Conservation (phyloP, 2,329 filamentous ascomycete genomes). For the Alternaria atra region DNA sequence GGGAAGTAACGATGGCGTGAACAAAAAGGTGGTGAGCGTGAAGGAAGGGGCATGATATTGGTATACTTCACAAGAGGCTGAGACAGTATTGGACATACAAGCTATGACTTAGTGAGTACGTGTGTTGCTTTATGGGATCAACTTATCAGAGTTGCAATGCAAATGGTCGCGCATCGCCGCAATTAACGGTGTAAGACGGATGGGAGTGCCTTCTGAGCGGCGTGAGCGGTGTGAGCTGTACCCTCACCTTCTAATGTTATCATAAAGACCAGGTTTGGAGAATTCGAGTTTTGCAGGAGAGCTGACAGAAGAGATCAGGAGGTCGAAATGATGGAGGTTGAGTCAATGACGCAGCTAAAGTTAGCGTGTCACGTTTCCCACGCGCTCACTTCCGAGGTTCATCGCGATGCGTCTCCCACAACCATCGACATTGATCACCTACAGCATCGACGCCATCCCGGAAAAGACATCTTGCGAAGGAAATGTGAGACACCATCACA, state of each 20-base stretch:
- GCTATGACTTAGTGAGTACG: neutral
- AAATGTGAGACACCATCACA: neutral
- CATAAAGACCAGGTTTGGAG: neutral
- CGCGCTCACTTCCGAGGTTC: neutral
- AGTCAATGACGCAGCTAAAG: neutral
- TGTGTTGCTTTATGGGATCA: neutral
- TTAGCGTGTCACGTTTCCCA: neutral
- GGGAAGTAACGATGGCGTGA: neutral
- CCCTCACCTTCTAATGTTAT: rapidly evolving
- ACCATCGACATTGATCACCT: neutral
- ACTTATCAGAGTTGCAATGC: neutral
- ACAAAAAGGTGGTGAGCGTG: neutral
- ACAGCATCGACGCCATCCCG: neutral
- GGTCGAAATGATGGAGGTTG: neutral
- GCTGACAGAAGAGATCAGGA: neutral
- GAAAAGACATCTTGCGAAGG: neutral
- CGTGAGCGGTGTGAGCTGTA: neutral
- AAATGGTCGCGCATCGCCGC: neutral
- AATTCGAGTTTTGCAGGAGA: neutral
- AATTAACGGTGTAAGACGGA: neutral
- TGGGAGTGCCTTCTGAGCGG: neutral
- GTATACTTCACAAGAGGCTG: neutral
- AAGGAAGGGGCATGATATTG: neutral
- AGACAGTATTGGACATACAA: neutral
- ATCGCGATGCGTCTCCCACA: neutral